phyloP scores from a whole-genome alignment of 192 early-diverging fungal genomes.

The Backusella psychrophila region DNA sequence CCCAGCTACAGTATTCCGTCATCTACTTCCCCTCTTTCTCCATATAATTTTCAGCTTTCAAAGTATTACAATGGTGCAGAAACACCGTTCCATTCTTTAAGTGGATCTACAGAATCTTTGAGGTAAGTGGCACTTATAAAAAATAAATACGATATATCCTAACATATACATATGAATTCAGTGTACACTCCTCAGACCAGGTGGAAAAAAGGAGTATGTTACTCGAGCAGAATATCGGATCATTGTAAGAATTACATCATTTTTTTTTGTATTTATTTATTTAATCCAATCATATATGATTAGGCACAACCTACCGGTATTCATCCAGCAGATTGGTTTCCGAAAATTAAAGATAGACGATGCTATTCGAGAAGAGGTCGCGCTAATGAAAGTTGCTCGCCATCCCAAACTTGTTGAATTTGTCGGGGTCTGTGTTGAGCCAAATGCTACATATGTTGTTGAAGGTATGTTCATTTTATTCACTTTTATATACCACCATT shows the following conservation, averaged over 20 bases:
- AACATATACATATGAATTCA: background rate
- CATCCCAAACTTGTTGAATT: slow-evolving; percentile 45
- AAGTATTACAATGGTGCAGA: background rate
- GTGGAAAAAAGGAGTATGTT: background rate
- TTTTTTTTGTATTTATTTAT: background rate
- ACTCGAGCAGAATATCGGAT: background rate
- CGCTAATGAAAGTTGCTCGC: slow-evolving; percentile 26
- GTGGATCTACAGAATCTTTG: background rate
- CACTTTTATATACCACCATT: background rate
- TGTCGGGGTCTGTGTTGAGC: slow-evolving; percentile 33
- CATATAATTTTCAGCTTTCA: background rate
- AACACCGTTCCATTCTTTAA: background rate
- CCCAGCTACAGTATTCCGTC: background rate
- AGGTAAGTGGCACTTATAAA: background rate
- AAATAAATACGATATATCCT: background rate
- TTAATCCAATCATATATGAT: background rate
- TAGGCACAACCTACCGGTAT: slow-evolving; percentile 26
- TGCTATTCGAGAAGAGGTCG: slow-evolving; percentile 12
- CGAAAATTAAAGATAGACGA: slow-evolving; percentile 8
- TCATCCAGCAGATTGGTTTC: slow-evolving; percentile 24
- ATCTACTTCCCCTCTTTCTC: background rate
- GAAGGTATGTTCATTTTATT: slow-evolving; percentile 25
- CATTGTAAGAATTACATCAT: background rate
- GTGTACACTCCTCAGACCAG: background rate
- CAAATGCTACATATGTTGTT: slow-evolving; percentile 39